Evolutionary conservation across 257 asterid species (phyloP), one percentile per base, ranked within the genome.

Genomic region (Knoxia roxburghii): DNA sequence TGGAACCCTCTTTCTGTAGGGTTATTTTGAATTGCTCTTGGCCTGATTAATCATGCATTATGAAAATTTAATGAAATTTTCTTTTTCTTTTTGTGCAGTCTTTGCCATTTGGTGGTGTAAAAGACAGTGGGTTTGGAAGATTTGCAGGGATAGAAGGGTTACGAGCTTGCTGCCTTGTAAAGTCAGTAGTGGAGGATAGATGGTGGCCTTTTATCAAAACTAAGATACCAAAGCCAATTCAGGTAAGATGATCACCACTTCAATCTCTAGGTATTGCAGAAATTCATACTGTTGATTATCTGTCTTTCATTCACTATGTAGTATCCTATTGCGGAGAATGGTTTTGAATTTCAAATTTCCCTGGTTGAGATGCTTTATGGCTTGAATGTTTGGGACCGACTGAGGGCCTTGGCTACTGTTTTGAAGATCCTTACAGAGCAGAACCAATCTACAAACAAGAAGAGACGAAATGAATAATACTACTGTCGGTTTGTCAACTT

Each of bases 61-160:
- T 9, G 46, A 50, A 49, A 20, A 30, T 63, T 55, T 23, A 14
- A 2, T 23, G 68, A 3, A n/a, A 15, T 43, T 32, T 35, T 70
- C 8, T 26, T 18, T 52, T 5, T 64, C 29, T 2, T 18, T 33
- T 1, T 50, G 49, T 68, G 69, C 87, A 94, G 99, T 90, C 97
- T 67, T 87, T 94, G 73, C 99, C 99, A 41, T 94, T 94, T 81
- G 99, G 99, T 33, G 99, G 99, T 30, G 95, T 87, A 35, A 94
- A 86, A 78, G 97, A 94, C 37, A 94, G 99, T 75, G 99, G 97
- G 26, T 94, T 94, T 68, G 99, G 97, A 78, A 88, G 99, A 79
- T 90, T 94, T 76, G 97, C 92, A 65, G 99, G 99, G 58, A 53
- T 88, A 40, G 99, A 94, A 85, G 99, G 99, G 24, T 73, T 94